Conservation (phyloP, 805 yeast species). For the Nakazawaea laoshanensis region DNA sequence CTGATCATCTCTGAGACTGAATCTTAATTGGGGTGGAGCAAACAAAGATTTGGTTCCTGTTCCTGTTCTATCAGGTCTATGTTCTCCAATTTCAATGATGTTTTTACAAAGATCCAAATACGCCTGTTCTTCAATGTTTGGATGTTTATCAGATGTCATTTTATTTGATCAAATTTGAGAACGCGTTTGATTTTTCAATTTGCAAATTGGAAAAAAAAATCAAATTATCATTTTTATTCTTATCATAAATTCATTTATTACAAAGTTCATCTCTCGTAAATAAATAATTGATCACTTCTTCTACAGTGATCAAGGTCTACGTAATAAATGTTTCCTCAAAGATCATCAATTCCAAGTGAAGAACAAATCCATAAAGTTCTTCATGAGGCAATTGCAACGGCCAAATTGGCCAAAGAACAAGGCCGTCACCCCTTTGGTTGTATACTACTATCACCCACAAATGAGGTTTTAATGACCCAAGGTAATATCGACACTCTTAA, state of each 20-base stretch:
- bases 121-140: constrained; percentile 65
- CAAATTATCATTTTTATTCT: no score
- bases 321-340: constrained; percentile 14
- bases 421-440: constrained; percentile 23
- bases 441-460: constrained; percentile 18
- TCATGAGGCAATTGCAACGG: constrained; percentile 13
- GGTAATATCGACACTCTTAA: constrained; percentile 21
- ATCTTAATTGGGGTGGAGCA: constrained; percentile 94
- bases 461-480: constrained; percentile 15
- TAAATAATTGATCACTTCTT: background rate
- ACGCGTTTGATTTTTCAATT: no score
- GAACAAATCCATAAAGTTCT: constrained; percentile 3
- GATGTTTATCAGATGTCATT: background rate
- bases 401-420: constrained; percentile 13
- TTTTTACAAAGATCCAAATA: constrained; percentile 74
- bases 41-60: constrained; percentile 89
- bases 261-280: background rate
- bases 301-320: no score
- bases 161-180: no score
- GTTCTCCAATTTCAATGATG: constrained; percentile 80
- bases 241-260: no score
- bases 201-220: no score
- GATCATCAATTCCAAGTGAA: constrained; percentile 11
- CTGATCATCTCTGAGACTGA: constrained; percentile 58
- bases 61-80: constrained; percentile 93